Percentiles rank a stretch among this genome's conserved stretches.
Evolutionary conservation across 2,329 filamentous ascomycete species (phyloP).

Genomic region (Fusarium papillatum): DNA sequence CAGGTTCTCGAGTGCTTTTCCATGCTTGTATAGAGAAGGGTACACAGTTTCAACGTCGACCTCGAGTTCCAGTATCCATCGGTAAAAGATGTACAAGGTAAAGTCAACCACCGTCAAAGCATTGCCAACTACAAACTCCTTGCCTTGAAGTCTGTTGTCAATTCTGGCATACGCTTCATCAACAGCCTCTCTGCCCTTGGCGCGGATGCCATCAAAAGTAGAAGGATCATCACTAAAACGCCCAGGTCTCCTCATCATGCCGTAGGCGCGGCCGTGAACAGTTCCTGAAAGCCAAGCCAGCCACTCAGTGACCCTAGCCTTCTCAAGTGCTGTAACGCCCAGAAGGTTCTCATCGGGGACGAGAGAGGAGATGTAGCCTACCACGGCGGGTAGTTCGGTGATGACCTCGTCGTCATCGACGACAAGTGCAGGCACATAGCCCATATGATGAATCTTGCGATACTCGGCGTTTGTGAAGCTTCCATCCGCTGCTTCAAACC

Average conservation of each 20-base stretch:
- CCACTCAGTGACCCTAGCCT: constrained; percentile 49
- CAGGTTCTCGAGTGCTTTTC: constrained; percentile 1
- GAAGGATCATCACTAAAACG: constrained; percentile 43
- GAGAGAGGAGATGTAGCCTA: constrained; percentile 48
- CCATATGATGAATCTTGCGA: constrained; percentile 45
- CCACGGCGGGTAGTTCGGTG: constrained; percentile 50
- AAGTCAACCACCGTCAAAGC: constrained; percentile 34
- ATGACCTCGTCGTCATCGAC: constrained; percentile 46
- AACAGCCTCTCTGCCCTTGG: constrained; percentile 1
- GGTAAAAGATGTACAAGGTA: constrained; percentile 37
- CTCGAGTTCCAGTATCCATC: constrained; percentile 19
- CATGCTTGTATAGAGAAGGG: neutral
- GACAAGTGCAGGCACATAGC: constrained; percentile 48
- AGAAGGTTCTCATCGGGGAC: constrained; percentile 33
- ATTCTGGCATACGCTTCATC: constrained; percentile 19
- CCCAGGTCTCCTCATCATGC: constrained; percentile 39
- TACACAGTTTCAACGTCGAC: constrained; percentile 28
- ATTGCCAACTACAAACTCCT: constrained; percentile 16
- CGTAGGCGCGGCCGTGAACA: constrained; percentile 47
- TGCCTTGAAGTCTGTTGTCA: neutral
- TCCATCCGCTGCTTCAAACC: constrained; percentile 46
- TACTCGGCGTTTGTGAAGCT: constrained; percentile 48
- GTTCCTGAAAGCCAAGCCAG: constrained; percentile 48
- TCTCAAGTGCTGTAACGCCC: constrained; percentile 33
- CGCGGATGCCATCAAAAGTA: neutral